phyloP scores from a whole-genome alignment of 352 stramenopile genomes.

The Pythium folliculosum region DNA sequence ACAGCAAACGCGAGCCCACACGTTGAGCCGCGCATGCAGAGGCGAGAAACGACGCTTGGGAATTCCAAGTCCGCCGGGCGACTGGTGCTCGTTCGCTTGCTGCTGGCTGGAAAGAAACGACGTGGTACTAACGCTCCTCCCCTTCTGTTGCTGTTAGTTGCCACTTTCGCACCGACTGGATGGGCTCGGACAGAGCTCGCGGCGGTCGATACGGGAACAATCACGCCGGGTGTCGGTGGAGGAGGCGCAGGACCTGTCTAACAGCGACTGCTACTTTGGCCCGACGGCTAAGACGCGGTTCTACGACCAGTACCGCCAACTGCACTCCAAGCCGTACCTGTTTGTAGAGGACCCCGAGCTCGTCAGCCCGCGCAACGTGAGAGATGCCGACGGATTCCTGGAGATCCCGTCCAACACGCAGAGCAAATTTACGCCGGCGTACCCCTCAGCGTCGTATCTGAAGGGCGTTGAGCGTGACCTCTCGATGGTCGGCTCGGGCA shows the following conservation, averaged over 20 bases:
- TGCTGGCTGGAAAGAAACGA: background rate
- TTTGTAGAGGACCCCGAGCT: conserved; percentile 42
- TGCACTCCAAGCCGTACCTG: conserved; percentile 67
- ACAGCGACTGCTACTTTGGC: conserved; percentile 67
- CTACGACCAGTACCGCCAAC: conserved; percentile 59
- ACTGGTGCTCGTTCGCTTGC: conserved; percentile 5
- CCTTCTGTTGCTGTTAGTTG: background rate
- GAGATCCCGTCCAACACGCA: conserved; percentile 14
- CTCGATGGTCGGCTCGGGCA: conserved; percentile 20
- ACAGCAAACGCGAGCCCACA: conserved; percentile 5
- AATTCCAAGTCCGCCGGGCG: conserved; percentile 5
- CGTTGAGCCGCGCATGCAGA: background rate
- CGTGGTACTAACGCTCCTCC: background rate
- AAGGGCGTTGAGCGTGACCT: conserved; percentile 38
- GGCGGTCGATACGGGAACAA: conserved; percentile 15
- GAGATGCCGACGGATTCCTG: conserved; percentile 24
- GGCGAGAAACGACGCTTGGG: conserved; percentile 13
- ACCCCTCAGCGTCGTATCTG: conserved; percentile 46
- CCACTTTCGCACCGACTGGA: conserved; percentile 7
- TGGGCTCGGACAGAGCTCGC: background rate
- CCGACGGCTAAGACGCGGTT: conserved; percentile 53
- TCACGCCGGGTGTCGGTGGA: conserved; percentile 38
- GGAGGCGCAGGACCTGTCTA: conserved; percentile 40
- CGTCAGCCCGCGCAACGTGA: conserved; percentile 11
- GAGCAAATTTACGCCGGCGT: conserved; percentile 41